A percentile compares a stretch with the other conserved stretches of the same genome.
phyloP scores from a whole-genome alignment of 208 protist genomes.

The Herpetomonas samuelpessoai region DNA sequence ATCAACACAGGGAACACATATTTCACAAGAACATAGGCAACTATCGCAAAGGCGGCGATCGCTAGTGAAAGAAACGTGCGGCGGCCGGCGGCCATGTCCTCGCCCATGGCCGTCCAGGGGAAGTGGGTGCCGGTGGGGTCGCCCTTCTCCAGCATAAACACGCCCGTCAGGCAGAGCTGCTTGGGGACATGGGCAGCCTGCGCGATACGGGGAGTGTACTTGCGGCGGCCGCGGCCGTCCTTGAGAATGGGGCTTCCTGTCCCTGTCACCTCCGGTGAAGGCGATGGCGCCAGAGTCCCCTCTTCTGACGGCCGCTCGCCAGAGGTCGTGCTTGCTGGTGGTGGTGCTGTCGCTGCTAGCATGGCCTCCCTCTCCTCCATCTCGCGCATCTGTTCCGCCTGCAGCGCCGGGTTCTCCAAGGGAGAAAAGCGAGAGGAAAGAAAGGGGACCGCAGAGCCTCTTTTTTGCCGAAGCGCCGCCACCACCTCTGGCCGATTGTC shows the following conservation, averaged over 20 bases:
- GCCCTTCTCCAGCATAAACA: constrained; percentile 40
- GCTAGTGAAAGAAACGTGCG: constrained; percentile 18
- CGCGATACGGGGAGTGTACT: constrained; percentile 21
- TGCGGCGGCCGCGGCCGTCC: constrained; percentile 3
- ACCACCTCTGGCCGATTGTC: constrained; percentile 17
- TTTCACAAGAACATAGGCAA: constrained; percentile 7
- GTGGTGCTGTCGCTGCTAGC: background rate
- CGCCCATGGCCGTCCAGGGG: constrained; percentile 23
- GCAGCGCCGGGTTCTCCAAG: background rate
- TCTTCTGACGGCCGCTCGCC: too few relatives aligned
- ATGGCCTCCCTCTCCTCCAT: background rate
- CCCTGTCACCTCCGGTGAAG: too few relatives aligned
- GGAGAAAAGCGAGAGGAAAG: background rate
- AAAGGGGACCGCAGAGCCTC: background rate
- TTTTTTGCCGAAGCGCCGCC: background rate
- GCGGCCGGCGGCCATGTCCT: constrained; percentile 5
- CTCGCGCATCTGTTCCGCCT: background rate
- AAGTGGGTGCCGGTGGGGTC: constrained; percentile 28
- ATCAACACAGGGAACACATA: constrained; percentile 6
- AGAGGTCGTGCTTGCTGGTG: background rate
- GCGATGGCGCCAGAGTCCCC: too few relatives aligned
- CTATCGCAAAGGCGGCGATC: constrained; percentile 8
- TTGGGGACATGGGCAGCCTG: constrained; percentile 16
- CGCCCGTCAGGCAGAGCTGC: constrained; percentile 25
- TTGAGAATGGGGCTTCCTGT: background rate